Evolutionary conservation across 1,284 basidiomycete species (phyloP), one percentile per base, ranked within the genome.

Genomic region (Sporisorium exsertum): DNA sequence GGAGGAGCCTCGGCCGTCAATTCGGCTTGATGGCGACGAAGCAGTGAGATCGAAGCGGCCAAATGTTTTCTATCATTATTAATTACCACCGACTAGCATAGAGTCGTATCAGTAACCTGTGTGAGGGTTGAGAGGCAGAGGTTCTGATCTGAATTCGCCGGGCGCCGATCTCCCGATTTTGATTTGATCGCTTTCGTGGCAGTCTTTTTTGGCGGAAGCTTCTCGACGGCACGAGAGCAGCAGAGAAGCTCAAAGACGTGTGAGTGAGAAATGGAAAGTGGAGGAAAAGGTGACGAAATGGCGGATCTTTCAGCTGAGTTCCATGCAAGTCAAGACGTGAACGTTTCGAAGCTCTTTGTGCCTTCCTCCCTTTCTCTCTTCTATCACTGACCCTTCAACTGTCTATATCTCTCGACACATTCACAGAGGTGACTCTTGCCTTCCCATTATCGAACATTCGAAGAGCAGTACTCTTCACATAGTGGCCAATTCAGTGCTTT

Each of bases 1-100:
- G 64, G 61, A 5, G 64, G 64, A 8, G 51, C 43, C 18, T 76
- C 73, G 7, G 47, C 68, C 16, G 57, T 64, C 53, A 69, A 69
- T 49, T 74, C 72, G n/a, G 26, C 63, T n/a, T 15, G 47, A 13
- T 60, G n/a, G 40, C 4, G 40, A n/a, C n/a, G 46, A 57, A 16
- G 45, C 47, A 10, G 7, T 18, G 24, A 13, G 6, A 27, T 7
- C 18, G 46, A 15, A 16, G 27, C 16, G 12, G 9, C 15, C 16
- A n/a, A 26, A 49, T 32, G 18, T 32, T 50, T 32, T n/a, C n/a
- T n/a, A n/a, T n/a, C n/a, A n/a, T 32, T 49, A 50, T 32, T 32
- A n/a, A 33, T 20, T n/a, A 50, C 29, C 9, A 50, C 16, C 29
- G 49, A 50, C 49, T 32, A 50, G 49, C 18, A 50, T 32, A 5